Conservation (phyloP, 805 yeast species). For the Barnettozyma botsteinii region DNA sequence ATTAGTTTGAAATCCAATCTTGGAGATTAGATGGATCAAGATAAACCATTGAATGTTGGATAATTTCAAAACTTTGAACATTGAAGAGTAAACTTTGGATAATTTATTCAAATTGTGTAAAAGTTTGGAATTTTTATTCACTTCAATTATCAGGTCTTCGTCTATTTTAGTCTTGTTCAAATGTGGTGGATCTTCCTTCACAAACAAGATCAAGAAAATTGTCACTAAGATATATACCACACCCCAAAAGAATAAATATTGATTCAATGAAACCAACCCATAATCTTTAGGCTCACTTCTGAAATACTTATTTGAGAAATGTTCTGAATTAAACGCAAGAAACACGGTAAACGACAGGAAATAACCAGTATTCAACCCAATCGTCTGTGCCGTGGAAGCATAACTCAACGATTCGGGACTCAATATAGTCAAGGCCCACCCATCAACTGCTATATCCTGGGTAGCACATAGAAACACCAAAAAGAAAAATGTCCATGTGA, state of each 20-base stretch:
- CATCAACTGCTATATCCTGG: constrained; percentile 98
- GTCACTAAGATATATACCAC: constrained; percentile 65
- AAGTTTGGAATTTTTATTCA: constrained; percentile 5
- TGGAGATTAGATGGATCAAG: constrained; percentile 68
- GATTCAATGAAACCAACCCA: constrained; percentile 69
- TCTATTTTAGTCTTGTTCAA: constrained; percentile 20
- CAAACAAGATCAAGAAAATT: constrained; percentile 45
- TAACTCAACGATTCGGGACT: constrained; percentile 73
- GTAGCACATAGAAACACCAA: constrained; percentile 90
- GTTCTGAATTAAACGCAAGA: constrained; percentile 84
- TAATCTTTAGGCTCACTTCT: constrained; percentile 51
- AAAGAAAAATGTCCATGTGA: constrained; percentile 69
- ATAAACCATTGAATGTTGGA: constrained; percentile 72
- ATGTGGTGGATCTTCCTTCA: constrained; percentile 68
- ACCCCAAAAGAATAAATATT: constrained; percentile 77
- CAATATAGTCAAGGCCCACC: constrained; percentile 93
- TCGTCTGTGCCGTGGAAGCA: constrained; percentile 96
- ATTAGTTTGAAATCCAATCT: constrained; percentile 91
- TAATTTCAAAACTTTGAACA: constrained; percentile 63
- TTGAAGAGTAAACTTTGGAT: constrained; percentile 49
- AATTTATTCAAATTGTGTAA: constrained; percentile 28
- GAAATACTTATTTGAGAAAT: constrained; percentile 83
- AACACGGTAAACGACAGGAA: constrained; percentile 89
- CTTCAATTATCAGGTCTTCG: constrained; percentile 5
- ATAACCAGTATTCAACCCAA: constrained; percentile 91